Evolutionary conservation across 306 rosid species (phyloP).

Genomic region (Prunus dulcis): DNA sequence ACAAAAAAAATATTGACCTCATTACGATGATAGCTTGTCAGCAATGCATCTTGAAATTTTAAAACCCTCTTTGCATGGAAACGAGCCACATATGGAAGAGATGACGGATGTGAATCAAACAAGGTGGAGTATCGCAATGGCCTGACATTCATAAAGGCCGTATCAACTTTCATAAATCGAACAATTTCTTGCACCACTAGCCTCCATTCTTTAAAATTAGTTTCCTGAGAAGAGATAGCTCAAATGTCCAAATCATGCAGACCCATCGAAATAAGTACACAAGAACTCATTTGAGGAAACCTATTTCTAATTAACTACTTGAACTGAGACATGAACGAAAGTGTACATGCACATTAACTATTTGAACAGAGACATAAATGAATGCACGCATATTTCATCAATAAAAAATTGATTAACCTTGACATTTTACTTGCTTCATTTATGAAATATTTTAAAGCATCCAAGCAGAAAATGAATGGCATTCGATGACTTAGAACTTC

Average conservation of each 20-base stretch:
- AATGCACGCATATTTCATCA: not conserved
- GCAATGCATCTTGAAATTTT: slow-evolving; percentile 78
- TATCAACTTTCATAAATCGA: slow-evolving; percentile 73
- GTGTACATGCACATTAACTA: not conserved
- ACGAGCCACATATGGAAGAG: slow-evolving; percentile 84
- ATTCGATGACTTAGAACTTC: not conserved
- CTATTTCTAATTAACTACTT: not conserved
- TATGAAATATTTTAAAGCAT: not conserved
- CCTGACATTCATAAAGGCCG: slow-evolving; percentile 58
- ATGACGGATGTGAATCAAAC: slow-evolving; percentile 65
- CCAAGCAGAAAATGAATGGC: not conserved
- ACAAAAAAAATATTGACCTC: slow-evolving; percentile 54
- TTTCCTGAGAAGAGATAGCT: slow-evolving; percentile 58
- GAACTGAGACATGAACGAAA: not conserved
- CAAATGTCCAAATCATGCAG: slow-evolving; percentile 30
- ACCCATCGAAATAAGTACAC: not conserved
- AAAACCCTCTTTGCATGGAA: slow-evolving; percentile 92
- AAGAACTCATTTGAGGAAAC: not conserved
- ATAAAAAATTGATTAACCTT: not conserved
- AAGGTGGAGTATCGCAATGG: slow-evolving; percentile 75
- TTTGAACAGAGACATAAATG: not conserved
- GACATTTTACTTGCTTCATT: not conserved
- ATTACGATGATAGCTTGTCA: slow-evolving; percentile 86
- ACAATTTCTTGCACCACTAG: slow-evolving; percentile 92
- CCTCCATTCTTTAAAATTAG: slow-evolving; percentile 93